Base-by-base conservation (phyloP, 1,284 basidiomycete genomes). In the Boletus semigastroideus region DNA sequence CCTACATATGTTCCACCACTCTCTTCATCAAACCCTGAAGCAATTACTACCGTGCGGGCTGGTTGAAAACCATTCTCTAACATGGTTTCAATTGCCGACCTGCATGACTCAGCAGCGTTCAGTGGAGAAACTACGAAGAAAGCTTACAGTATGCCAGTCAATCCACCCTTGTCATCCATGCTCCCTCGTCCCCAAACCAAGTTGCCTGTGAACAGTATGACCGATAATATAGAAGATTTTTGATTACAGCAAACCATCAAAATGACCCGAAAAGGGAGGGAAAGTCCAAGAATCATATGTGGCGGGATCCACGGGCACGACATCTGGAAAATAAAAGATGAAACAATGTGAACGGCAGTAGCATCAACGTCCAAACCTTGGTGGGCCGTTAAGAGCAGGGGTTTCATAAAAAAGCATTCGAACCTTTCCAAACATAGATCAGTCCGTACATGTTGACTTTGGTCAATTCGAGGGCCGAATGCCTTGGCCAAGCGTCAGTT, bases 21-120 rank as follows among this genome's bases (percentile, higher is more conserved):
- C 69, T 87, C 85, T 63, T 87, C 85, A 62, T 87, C 86, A 54
- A 80, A 82, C 10, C 86, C 85, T 30, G 78, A 80, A 8, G 80
- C 78, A 17, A 85, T 66, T 7, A 87, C 74, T 44, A 86, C 71
- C 0, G 76, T 76, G 20, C 81, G 70, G 3, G 63, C 46, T 3
- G 81, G 81, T 27, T 64, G 59, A 65, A 76, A 82, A 33, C 70
- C 74, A 37, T 63, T 64, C 40, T 70, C 64, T 10, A 83, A 59
- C 34, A 83, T 66, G 5, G 74, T 72, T 59, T 83, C 79, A 25
- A 82, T 63, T 34, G 58, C 55, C 28, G 58, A 61, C 30, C 60
- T 61, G 19, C n/a, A 4, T 14, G 17, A 12, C 11, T 55, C 38
- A 17, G 43, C 10, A 37, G 49, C 4, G 1, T 10, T 25, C 20